phyloP scores from a whole-genome alignment of 2,329 filamentous ascomycete species.

The Fusarium neocosmosporiellum region DNA sequence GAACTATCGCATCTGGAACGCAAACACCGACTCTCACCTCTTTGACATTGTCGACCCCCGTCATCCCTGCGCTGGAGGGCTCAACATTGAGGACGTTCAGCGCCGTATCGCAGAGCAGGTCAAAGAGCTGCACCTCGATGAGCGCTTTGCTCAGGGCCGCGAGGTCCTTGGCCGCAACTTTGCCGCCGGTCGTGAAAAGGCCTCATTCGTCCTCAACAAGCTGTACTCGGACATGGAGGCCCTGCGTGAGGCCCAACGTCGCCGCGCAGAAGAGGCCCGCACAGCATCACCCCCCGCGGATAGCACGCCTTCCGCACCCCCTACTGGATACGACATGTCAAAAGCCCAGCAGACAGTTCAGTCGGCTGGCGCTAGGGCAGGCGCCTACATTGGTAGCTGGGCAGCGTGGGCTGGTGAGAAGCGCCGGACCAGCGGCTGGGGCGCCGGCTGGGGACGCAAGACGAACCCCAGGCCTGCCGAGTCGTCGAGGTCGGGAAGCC shows the following conservation, averaged over 20 bases:
- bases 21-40: slow-evolving; percentile 83
- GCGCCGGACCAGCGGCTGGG: slow-evolving; percentile 66
- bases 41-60: slow-evolving; percentile 95
- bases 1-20: slow-evolving; percentile 91
- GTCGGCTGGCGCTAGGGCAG: slow-evolving; percentile 66
- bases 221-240: slow-evolving; percentile 90
- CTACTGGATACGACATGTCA: slow-evolving; percentile 43
- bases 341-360: slow-evolving; percentile 60
- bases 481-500: slow-evolving; percentile 49
- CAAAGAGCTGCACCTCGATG: slow-evolving; percentile 92
- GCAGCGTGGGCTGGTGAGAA: slow-evolving; percentile 81
- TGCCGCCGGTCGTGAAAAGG: slow-evolving; percentile 88
- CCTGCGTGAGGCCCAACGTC: slow-evolving; percentile 59
- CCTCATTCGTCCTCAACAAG: slow-evolving; percentile 86
- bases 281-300: slow-evolving; percentile 16
- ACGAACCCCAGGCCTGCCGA: slow-evolving; percentile 47
- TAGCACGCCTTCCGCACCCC: slow-evolving; percentile 21
- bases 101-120: slow-evolving; percentile 91
- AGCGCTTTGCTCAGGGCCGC: slow-evolving; percentile 83
- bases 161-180: slow-evolving; percentile 91
- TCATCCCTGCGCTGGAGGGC: slow-evolving; percentile 91
- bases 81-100: slow-evolving; percentile 95
- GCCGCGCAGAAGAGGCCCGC: slow-evolving; percentile 54
- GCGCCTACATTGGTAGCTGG: slow-evolving; percentile 76
- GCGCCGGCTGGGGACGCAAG: slow-evolving; percentile 53